Base-by-base conservation (phyloP, 2,329 filamentous ascomycete genomes). In the Thielaviopsis ethacetica region DNA sequence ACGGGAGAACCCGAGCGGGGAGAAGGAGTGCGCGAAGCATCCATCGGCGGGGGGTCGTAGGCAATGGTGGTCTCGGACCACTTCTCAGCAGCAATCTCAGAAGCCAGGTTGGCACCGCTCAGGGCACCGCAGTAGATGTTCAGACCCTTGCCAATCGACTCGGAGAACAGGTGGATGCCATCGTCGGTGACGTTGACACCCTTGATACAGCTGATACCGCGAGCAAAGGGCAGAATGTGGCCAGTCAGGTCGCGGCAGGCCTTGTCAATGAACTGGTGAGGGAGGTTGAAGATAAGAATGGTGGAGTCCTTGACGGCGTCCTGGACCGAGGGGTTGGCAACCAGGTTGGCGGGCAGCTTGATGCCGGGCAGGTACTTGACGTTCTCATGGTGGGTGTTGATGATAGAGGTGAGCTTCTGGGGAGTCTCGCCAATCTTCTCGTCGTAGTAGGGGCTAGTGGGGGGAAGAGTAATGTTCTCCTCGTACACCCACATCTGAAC, bases 401-500 rank as follows among this genome's bases (percentile, higher is more conserved):
- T 95, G 65, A 98, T 73, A 56, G 82, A 72, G 7, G 93, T 95
- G 70, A 98, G 84, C 74, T 95, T 95, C 71, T 93, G 87, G 2
- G 85, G 81, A 63, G 82, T 76, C 63, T 81, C 78, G 67, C 80
- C 79, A 44, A 79, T 76, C 61, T 77, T 72, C 21, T 79, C 67
- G 66, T 86, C 78, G 76, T 89, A 90, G 73, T 89, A 79, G 65
- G 81, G 82, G 54, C 87, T 91, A 63, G 79, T 77, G 66, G 84
- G 78, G 13, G 86, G 73, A 50, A 95, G 76, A 58, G 81, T 80
- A 63, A 95, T 84, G 24, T 95, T 81, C 72, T 98, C 93, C 73
- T 98, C 93, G 69, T 83, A 96, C 67, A 98, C 94, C 93, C 93
- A 98, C 93, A 98, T 97, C 73, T 95, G 88, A 57, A 98, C 90